Conservation (phyloP, 2,329 filamentous ascomycete species). For the Aphanocladium album region DNA sequence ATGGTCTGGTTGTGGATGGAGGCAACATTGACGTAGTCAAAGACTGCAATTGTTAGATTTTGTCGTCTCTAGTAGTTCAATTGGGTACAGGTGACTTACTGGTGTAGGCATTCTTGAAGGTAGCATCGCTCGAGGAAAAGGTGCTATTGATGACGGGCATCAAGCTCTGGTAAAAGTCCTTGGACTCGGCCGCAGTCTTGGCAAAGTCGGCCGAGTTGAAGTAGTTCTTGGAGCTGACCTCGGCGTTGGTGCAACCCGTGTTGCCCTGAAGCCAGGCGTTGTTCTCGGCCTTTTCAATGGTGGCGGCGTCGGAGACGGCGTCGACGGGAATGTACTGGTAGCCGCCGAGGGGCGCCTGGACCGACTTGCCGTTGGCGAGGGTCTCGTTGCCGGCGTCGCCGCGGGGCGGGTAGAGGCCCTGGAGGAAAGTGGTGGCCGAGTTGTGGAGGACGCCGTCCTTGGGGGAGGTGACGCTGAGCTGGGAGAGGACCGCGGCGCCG, state of each 20-base stretch:
- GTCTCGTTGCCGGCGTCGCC: slow-evolving; percentile 51
- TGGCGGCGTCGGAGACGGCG: slow-evolving; percentile 49
- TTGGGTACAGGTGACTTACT: slow-evolving; percentile 38
- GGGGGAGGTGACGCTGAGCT: slow-evolving; percentile 69
- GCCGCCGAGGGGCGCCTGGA: slow-evolving; percentile 66
- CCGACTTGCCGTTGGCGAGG: slow-evolving; percentile 64
- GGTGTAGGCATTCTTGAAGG: slow-evolving; percentile 57
- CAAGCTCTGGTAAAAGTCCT: slow-evolving; percentile 53
- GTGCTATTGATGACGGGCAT: slow-evolving; percentile 52
- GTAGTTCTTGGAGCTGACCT: slow-evolving; percentile 51
- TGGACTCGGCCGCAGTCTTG: slow-evolving; percentile 43
- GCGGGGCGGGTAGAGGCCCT: slow-evolving; percentile 76
- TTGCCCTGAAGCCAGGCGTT: slow-evolving; percentile 55
- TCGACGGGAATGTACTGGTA: slow-evolving; percentile 81
- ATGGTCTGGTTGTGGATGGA: slow-evolving; percentile 51
- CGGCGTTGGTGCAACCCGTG: slow-evolving; percentile 51
- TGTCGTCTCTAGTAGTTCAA: background rate
- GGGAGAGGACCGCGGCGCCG: slow-evolving; percentile 60
- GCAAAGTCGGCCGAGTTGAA: slow-evolving; percentile 44
- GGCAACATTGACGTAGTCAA: slow-evolving; percentile 55
- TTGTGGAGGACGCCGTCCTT: slow-evolving; percentile 72
- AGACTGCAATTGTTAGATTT: slow-evolving; percentile 38
- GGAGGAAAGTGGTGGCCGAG: slow-evolving; percentile 74
- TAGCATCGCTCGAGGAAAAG: slow-evolving; percentile 40
- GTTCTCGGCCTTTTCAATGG: slow-evolving; percentile 50